A percentile compares a stretch with the other conserved stretches of the same genome.
phyloP scores from a whole-genome alignment of 2,329 filamentous ascomycete species.

The Aspergillus chevalieri region DNA sequence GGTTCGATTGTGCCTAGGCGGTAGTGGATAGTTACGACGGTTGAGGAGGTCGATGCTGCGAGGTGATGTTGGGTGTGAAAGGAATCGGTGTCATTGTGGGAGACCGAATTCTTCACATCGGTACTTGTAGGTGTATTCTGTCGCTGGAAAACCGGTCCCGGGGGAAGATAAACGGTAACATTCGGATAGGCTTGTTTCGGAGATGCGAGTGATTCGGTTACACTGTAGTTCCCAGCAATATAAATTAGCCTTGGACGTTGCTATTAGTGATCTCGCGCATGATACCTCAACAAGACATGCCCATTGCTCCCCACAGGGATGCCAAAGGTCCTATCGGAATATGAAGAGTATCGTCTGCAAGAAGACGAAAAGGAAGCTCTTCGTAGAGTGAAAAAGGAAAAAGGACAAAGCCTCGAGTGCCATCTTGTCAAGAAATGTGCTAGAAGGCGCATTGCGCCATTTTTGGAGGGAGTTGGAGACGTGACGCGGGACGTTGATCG shows the following conservation, averaged over 20 bases:
- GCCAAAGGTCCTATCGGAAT: conserved; percentile 16
- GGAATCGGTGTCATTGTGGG: background rate
- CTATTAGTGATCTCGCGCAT: background rate
- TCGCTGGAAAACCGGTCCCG: conserved; percentile 25
- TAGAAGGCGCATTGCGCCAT: conserved; percentile 21
- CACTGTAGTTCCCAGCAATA: conserved; percentile 6
- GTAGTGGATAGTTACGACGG: conserved; percentile 38
- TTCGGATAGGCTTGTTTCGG: conserved; percentile 11
- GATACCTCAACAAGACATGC: conserved; percentile 21
- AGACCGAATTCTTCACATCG: background rate
- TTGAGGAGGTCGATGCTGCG: conserved; percentile 18
- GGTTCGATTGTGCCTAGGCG: conserved; percentile 23
- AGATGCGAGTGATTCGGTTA: conserved; percentile 12
- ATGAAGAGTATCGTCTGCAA: conserved; percentile 4
- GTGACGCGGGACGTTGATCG: background rate
- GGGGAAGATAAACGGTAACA: conserved; percentile 34
- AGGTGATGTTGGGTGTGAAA: background rate
- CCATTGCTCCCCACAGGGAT: conserved; percentile 26
- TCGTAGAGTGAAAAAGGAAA: background rate
- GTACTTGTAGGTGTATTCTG: background rate
- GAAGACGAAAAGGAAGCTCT: background rate
- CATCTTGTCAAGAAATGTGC: background rate
- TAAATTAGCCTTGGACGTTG: background rate
- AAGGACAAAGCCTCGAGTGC: background rate
- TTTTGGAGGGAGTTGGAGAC: background rate